These are phyloP conservation scores for Rhodotorula taiwanensis DNA, from an alignment of 768 basidiomycete genomes.

Conservation along the genomic window DNA sequence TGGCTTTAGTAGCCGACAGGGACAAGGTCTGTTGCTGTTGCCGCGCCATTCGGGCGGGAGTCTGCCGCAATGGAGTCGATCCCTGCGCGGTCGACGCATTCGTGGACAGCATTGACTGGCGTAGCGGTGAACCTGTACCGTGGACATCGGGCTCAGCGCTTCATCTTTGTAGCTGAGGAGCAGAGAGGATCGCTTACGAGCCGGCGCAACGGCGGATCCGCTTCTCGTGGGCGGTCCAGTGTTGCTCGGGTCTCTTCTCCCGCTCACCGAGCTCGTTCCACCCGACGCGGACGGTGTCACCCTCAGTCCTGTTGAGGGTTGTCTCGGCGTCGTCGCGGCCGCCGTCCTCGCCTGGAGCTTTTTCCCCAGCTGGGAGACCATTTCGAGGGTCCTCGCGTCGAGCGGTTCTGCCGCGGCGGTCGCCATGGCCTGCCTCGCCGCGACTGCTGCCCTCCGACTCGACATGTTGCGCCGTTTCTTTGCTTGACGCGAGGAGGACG, in stretches of 20 bases:
- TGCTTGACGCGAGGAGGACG: no score
- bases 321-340: background rate
- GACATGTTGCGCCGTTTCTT: no score
- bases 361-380: conserved; percentile 13
- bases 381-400: conserved; percentile 4
- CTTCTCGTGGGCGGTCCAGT: background rate
- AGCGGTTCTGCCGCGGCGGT: conserved; percentile 16
- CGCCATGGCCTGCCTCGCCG: no score
- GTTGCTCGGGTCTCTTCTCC: background rate
- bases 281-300: no score
- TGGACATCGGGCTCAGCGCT: background rate
- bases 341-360: conserved; percentile 11
- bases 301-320: no score
- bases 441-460: no score
- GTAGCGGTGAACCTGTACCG: conserved; percentile 3
- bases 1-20: background rate
- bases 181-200: background rate
- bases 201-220: no score
- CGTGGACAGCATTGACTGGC: background rate
- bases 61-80: background rate
- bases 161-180: no score
- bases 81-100: background rate
- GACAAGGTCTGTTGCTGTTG: background rate
- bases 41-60: background rate
- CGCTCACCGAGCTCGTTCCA: background rate